phyloP scores from a whole-genome alignment of 768 basidiomycete species.

The Piloderma croceum region DNA sequence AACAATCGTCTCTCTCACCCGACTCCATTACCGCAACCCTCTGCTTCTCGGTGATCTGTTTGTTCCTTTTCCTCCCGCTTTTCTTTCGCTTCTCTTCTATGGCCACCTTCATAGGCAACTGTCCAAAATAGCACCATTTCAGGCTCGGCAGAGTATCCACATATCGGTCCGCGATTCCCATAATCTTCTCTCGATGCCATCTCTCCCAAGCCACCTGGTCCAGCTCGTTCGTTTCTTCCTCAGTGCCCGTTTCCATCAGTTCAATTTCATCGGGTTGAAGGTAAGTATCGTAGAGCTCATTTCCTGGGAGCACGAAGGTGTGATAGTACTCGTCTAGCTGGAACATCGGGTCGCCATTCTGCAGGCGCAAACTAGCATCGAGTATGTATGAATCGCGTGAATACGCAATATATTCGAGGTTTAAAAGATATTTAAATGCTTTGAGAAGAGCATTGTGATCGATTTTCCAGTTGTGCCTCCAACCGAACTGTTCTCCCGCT shows the following conservation, averaged over 20 bases:
- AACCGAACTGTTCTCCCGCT: constrained; percentile 19
- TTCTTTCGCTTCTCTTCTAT: constrained; percentile 4
- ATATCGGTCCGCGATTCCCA: not conserved
- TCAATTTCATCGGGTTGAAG: not conserved
- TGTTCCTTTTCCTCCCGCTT: not conserved
- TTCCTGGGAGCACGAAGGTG: constrained; percentile 2
- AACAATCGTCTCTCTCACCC: too few relatives aligned
- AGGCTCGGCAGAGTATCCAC: not conserved
- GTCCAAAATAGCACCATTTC: not conserved
- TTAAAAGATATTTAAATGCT: constrained; percentile 16
- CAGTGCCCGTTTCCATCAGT: too few relatives aligned
- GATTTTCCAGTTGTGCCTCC: constrained; percentile 23
- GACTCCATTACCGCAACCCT: too few relatives aligned
- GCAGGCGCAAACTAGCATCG: constrained; percentile 15
- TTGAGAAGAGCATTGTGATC: constrained; percentile 17
- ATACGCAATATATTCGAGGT: constrained; percentile 22
- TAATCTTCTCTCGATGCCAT: not conserved
- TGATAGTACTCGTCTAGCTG: constrained; percentile 7
- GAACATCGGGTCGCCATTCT: constrained; percentile 21
- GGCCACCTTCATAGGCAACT: not conserved
- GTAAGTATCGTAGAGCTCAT: not conserved
- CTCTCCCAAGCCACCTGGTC: not conserved
- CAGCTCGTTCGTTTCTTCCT: not conserved
- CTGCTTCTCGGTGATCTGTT: not conserved
- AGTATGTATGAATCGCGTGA: constrained; percentile 26